Evolutionary conservation across 257 asterid species (phyloP).

Genomic region (Eucommia ulmoides): DNA sequence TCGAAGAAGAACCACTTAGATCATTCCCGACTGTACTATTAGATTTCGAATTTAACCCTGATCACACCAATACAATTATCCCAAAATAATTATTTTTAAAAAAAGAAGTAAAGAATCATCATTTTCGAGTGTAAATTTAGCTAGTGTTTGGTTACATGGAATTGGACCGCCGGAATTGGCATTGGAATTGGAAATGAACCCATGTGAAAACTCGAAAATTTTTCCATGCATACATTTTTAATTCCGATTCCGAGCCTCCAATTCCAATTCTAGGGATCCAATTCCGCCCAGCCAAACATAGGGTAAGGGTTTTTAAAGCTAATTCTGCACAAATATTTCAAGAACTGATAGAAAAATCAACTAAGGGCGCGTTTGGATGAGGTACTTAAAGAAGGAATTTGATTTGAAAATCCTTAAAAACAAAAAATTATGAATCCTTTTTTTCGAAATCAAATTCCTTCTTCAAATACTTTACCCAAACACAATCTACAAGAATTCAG

Average conservation of each 20-base stretch:
- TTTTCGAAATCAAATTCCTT: neutral
- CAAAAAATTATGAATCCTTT: neutral
- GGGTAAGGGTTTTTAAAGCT: no score
- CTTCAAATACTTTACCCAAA: no score
- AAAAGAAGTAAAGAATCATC: no score
- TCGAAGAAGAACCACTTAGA: slow-evolving; percentile 33
- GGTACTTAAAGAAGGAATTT: neutral
- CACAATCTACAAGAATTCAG: neutral
- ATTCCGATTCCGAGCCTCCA: neutral
- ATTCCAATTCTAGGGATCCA: no score
- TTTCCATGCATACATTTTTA: neutral
- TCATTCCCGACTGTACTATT: slow-evolving; percentile 43
- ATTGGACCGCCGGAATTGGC: neutral
- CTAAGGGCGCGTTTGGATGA: neutral
- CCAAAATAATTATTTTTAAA: no score
- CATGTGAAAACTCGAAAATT: neutral
- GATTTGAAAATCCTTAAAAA: neutral
- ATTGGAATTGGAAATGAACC: neutral
- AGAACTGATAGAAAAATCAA: neutral
- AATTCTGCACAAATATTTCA: neutral
- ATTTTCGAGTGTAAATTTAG: no score
- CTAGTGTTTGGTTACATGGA: no score
- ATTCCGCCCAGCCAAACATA: no score
- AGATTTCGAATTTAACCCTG: slow-evolving; percentile 16
- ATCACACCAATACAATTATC: neutral